Base-by-base conservation (phyloP, 2,329 filamentous ascomycete species). In the Elsinoe fawcettii region DNA sequence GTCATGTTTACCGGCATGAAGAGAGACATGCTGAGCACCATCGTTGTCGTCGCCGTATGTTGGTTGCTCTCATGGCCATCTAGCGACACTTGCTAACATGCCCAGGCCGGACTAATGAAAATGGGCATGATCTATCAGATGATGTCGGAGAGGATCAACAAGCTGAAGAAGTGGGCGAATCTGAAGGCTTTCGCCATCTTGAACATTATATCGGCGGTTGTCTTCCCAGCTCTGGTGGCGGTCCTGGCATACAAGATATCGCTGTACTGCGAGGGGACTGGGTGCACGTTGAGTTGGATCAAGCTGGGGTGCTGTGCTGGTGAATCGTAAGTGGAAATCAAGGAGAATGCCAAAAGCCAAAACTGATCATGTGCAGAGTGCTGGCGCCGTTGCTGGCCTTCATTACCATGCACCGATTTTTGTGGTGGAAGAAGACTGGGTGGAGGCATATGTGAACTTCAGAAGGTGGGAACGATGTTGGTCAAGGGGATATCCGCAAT, bases 71-170 rank as follows among this genome's bases (percentile, higher is more conserved):
- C 41, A 11, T 9, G 41, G 11, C 18, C 5, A 23, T 11, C 7
- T 11, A 44, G 14, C 3, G 2, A 6, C 1, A 49, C 3, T 4
- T 37, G 44, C 44, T 32, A 16, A 49, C 23, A 32, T 3, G 9
- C 12, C 9, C 27, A 49, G 44, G 44, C 25, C 23, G 44, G 44
- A 16, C 18, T 49, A 20, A 30, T 49, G 44, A 32, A 49, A 20
- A 27, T 49, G 12, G 44, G 44, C 44, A 49, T 49, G 44, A 30
- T 49, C 27, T 49, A 49, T n/a, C 44, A 49, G 25, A 23, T 49
- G 2, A 16, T 49, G 23, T 49, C 25, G 44, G 44, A 49, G 12
- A 30, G 25, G 23, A 23, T 49, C 22, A 49, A 49, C 18, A 49
- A 49, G 44, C 44, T 49, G 44, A 30, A 49, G 22, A 49, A 32